A percentile compares a stretch with the other conserved stretches of the same genome.
Evolutionary conservation across 1,284 basidiomycete genomes (phyloP).

Genomic region (Marasmius oreades): DNA sequence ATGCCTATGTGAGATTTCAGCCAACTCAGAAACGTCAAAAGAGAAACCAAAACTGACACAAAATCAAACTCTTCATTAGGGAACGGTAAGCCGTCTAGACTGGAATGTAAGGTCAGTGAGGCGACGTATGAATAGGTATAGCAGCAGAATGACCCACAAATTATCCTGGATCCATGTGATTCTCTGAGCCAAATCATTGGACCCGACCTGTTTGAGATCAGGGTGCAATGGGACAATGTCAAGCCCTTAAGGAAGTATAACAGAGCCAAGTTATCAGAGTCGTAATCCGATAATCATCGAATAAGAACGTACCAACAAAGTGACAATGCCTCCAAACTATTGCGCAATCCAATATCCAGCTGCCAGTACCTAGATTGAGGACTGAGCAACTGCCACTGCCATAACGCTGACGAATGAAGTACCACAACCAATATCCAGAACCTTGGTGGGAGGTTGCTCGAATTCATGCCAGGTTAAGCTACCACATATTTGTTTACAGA

Average conservation of each 20-base stretch:
- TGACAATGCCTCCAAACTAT: constrained; percentile 56
- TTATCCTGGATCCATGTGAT: constrained; percentile 69
- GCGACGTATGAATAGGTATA: constrained; percentile 2
- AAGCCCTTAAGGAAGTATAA: constrained; percentile 34
- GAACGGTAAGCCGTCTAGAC: constrained; percentile 65
- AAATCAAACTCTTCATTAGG: constrained; percentile 69
- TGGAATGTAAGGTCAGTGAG: constrained; percentile 24
- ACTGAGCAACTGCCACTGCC: neutral
- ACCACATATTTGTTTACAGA: constrained; percentile 47
- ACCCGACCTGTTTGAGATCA: constrained; percentile 51
- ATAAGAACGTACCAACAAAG: constrained; percentile 49
- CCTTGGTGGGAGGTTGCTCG: constrained; percentile 50
- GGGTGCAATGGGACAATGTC: constrained; percentile 69
- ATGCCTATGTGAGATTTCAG: constrained; percentile 37
- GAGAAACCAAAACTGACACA: constrained; percentile 42
- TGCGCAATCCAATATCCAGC: constrained; percentile 64
- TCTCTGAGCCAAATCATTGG: constrained; percentile 50
- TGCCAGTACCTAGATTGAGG: constrained; percentile 48
- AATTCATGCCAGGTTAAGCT: constrained; percentile 64
- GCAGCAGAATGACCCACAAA: constrained; percentile 44
- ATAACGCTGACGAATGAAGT: constrained; percentile 21
- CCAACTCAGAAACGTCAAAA: neutral
- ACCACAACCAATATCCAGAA: constrained; percentile 73
- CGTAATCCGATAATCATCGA: neutral
- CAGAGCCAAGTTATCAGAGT: no score